These are phyloP conservation scores for Naganishia onofrii DNA, from an alignment of 768 basidiomycete species.

Conservation along the genomic window DNA sequence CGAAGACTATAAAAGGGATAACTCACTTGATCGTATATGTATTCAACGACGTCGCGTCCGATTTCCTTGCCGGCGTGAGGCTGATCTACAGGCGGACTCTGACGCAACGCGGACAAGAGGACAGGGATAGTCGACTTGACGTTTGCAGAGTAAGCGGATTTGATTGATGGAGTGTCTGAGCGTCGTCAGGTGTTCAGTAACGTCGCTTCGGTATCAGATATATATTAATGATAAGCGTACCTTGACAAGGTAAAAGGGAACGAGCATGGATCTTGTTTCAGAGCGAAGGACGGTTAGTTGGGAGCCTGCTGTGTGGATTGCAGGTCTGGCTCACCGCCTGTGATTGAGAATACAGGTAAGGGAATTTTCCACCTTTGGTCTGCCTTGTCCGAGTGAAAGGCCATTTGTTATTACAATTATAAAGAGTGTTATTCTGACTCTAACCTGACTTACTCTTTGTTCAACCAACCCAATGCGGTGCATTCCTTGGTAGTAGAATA, in stretches of 20 bases:
- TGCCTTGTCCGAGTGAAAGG: slow-evolving; percentile 65
- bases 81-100: slow-evolving; percentile 70
- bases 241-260: slow-evolving; percentile 74
- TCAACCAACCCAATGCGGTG: slow-evolving; percentile 83
- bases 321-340: slow-evolving; percentile 59
- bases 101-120: slow-evolving; percentile 76
- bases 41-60: slow-evolving; percentile 70
- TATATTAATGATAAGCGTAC: slow-evolving; percentile 66
- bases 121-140: slow-evolving; percentile 78
- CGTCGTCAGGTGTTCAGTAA: not conserved
- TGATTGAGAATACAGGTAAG: slow-evolving; percentile 87
- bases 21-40: slow-evolving; percentile 72
- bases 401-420: not conserved
- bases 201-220: slow-evolving; percentile 52
- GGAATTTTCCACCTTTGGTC: slow-evolving; percentile 78
- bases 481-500: slow-evolving; percentile 73
- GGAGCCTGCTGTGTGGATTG: not conserved
- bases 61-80: slow-evolving; percentile 70
- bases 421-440: not conserved
- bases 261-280: slow-evolving; percentile 67
- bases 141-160: slow-evolving; percentile 83
- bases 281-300: no score
- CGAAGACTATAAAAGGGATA: not conserved
- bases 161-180: slow-evolving; percentile 79
- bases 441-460: slow-evolving; percentile 61